These are phyloP conservation scores for Boletellus sp. DNA, from an alignment of 1,284 basidiomycete genomes.

Conservation along the genomic window DNA sequence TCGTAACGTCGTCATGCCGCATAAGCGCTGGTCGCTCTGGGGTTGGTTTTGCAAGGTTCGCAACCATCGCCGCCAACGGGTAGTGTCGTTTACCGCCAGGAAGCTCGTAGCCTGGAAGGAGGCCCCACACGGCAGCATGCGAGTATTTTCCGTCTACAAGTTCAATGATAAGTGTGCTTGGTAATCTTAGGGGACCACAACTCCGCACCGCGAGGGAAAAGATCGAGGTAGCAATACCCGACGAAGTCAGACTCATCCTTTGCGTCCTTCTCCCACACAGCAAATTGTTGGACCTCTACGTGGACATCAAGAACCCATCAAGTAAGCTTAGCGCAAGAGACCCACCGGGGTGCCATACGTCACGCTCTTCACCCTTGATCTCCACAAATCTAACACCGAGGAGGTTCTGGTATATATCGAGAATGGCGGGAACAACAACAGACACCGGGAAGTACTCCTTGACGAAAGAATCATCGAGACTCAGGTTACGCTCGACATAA, in stretches of 20 bases:
- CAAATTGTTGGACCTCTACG: constrained; percentile 72
- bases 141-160: constrained; percentile 68
- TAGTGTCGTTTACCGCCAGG: constrained; percentile 61
- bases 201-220: constrained; percentile 72
- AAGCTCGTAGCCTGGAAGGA: constrained; percentile 57
- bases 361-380: constrained; percentile 48
- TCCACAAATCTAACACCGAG: constrained; percentile 71
- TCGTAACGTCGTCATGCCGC: constrained; percentile 77
- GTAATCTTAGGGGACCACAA: background rate
- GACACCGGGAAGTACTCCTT: constrained; percentile 86
- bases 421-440: constrained; percentile 73
- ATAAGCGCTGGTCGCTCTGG: constrained; percentile 78
- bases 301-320: constrained; percentile 1
- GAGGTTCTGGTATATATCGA: constrained; percentile 77
- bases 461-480: constrained; percentile 69
- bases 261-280: constrained; percentile 76
- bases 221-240: constrained; percentile 81
- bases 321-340: background rate
- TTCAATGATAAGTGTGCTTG: background rate
- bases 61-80: constrained; percentile 79
- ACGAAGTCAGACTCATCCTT: constrained; percentile 68
- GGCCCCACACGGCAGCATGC: constrained; percentile 82
- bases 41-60: constrained; percentile 81
- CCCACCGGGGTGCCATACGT: constrained; percentile 72
- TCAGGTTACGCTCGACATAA: constrained; percentile 61